These are phyloP conservation scores for Dactylorhiza incarnata DNA, from an alignment of 106 monocot species.

Conservation along the genomic window DNA sequence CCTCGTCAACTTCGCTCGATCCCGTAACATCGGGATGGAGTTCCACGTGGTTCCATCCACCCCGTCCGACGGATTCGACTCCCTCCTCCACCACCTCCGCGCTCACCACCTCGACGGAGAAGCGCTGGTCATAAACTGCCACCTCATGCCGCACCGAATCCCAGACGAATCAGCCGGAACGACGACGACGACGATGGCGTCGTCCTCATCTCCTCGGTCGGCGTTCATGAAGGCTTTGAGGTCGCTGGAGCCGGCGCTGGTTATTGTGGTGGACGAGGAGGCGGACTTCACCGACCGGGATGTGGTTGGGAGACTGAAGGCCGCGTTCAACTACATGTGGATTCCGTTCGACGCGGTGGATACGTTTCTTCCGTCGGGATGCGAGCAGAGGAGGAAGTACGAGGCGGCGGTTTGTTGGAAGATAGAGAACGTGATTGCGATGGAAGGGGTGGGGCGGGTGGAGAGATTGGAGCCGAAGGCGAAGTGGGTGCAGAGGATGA, in stretches of 20 bases:
- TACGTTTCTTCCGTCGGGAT: conserved; percentile 41
- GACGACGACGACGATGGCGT: not conserved
- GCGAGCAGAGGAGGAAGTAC: conserved; percentile 30
- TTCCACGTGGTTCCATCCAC: conserved; percentile 25
- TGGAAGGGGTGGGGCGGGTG: conserved; percentile 27
- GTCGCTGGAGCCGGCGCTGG: not conserved
- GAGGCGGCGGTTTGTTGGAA: conserved; percentile 52
- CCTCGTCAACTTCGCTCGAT: conserved; percentile 47
- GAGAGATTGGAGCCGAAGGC: conserved; percentile 40
- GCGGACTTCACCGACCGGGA: conserved; percentile 31
- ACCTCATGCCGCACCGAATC: conserved; percentile 30
- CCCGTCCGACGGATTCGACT: not conserved
- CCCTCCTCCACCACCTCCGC: not conserved
- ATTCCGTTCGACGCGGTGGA: conserved; percentile 62
- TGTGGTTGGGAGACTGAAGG: conserved; percentile 25
- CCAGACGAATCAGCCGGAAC: conserved; percentile 30
- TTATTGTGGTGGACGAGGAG: conserved; percentile 22
- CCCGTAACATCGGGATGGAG: conserved; percentile 30
- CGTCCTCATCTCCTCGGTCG: not conserved
- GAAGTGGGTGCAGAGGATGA: conserved; percentile 24
- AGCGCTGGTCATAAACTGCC: conserved; percentile 43
- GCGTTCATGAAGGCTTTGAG: conserved; percentile 5
- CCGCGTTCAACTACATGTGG: conserved; percentile 59
- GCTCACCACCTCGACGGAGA: conserved; percentile 17
- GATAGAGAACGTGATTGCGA: conserved; percentile 55